phyloP scores from a whole-genome alignment of 2,329 filamentous ascomycete genomes.

The Penicillium sp. region DNA sequence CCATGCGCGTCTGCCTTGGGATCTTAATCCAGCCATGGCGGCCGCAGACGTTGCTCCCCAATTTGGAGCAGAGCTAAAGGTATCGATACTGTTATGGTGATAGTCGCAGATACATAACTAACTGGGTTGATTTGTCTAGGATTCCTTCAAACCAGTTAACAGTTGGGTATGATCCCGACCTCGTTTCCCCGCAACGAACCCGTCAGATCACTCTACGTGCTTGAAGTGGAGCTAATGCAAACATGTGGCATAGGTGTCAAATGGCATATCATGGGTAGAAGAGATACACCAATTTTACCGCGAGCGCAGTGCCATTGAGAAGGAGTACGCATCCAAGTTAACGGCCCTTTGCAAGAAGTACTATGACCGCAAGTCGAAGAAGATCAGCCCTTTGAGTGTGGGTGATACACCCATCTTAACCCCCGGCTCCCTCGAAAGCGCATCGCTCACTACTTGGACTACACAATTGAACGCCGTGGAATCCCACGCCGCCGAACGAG shows the following conservation, averaged over 20 bases:
- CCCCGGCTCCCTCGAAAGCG: constrained; percentile 91
- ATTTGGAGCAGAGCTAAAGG: constrained; percentile 94
- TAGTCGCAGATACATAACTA: constrained; percentile 17
- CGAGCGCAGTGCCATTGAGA: constrained; percentile 89
- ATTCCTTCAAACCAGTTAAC: constrained; percentile 95
- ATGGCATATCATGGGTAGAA: constrained; percentile 91
- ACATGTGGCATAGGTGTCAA: constrained; percentile 56
- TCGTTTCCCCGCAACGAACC: constrained; percentile 15
- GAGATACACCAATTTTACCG: constrained; percentile 98
- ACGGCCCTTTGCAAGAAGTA: constrained; percentile 89
- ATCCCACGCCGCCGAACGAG: constrained; percentile 81
- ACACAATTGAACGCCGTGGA: constrained; percentile 91
- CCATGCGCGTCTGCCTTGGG: constrained; percentile 26
- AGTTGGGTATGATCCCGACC: constrained; percentile 62
- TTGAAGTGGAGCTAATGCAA: constrained; percentile 18
- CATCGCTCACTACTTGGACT: constrained; percentile 94
- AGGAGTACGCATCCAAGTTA: constrained; percentile 91
- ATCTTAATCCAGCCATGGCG: constrained; percentile 58
- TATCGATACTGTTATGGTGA: constrained; percentile 36
- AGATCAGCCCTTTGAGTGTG: constrained; percentile 81
- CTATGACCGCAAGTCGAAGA: constrained; percentile 93
- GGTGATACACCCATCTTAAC: constrained; percentile 91
- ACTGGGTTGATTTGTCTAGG: constrained; percentile 52
- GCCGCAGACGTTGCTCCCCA: constrained; percentile 76
- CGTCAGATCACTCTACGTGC: constrained; percentile 10